phyloP scores from a whole-genome alignment of 1,284 basidiomycete species.

The Pseudozyma sp. region DNA sequence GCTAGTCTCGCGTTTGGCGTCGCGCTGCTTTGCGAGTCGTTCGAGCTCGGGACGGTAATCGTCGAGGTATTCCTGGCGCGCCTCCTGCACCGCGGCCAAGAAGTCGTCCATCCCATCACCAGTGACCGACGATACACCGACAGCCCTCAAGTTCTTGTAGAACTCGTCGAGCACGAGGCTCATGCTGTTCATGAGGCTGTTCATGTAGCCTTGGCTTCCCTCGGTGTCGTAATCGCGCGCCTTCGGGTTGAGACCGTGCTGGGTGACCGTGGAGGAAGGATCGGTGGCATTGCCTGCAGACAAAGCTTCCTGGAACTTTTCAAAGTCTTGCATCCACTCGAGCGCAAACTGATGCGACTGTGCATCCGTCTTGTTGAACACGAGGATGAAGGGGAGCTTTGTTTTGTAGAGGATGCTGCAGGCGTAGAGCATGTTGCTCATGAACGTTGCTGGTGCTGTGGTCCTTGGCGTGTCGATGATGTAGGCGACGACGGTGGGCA shows the following conservation, averaged over 20 bases:
- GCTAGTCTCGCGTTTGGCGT: constrained; percentile 77
- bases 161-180: constrained; percentile 98
- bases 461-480: constrained; percentile 97
- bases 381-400: constrained; percentile 93
- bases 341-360: constrained; percentile 88
- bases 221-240: constrained; percentile 33
- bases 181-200: constrained; percentile 99
- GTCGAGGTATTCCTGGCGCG: constrained; percentile 84
- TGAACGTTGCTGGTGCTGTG: constrained; percentile 95
- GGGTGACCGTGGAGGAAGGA: constrained; percentile 70
- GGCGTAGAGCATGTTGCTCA: constrained; percentile 99
- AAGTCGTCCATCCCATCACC: constrained; percentile 92
- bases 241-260: constrained; percentile 22
- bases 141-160: constrained; percentile 93
- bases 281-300: constrained; percentile 65
- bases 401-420: constrained; percentile 99
- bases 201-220: constrained; percentile 89
- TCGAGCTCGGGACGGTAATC: constrained; percentile 92
- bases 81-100: constrained; percentile 88
- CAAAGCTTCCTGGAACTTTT: constrained; percentile 74
- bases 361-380: constrained; percentile 99
- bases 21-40: constrained; percentile 73
- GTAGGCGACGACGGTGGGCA: constrained; percentile 95
- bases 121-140: constrained; percentile 95
- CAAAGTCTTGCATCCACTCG: constrained; percentile 99